These are phyloP conservation scores for Beverwykella pulmonaria DNA, from an alignment of 495 filamentous ascomycete genomes.

Conservation along the genomic window DNA sequence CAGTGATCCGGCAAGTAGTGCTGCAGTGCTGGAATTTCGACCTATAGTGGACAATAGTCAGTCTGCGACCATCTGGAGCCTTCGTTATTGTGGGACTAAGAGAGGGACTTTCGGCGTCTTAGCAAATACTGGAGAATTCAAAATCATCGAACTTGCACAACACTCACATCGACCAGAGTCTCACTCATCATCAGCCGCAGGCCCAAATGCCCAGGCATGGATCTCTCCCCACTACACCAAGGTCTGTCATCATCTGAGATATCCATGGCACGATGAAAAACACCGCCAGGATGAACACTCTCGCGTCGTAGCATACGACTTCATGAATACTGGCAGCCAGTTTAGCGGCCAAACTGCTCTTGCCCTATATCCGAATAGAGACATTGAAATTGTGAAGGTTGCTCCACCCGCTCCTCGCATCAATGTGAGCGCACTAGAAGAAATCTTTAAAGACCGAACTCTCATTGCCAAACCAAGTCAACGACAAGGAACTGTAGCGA, in stretches of 20 bases:
- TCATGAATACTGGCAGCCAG: conserved; percentile 65
- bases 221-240: conserved; percentile 54
- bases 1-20: conserved; percentile 47
- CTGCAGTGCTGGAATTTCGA: conserved; percentile 67
- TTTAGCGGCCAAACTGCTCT: conserved; percentile 66
- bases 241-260: conserved; percentile 57
- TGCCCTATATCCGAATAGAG: conserved; percentile 68
- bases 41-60: conserved; percentile 61
- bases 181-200: neutral
- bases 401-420: conserved; percentile 38
- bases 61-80: conserved; percentile 66
- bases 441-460: conserved; percentile 32
- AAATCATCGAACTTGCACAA: conserved; percentile 54
- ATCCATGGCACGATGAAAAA: conserved; percentile 51
- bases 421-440: conserved; percentile 37
- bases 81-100: conserved; percentile 77
- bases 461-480: conserved; percentile 30
- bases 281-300: conserved; percentile 57
- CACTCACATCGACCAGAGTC: conserved; percentile 25
- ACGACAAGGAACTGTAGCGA: conserved; percentile 30
- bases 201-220: conserved; percentile 46
- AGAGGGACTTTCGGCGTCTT: conserved; percentile 74
- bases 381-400: conserved; percentile 63
- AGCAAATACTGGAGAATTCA: conserved; percentile 77
- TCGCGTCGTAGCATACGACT: conserved; percentile 84